A percentile compares a stretch with the other conserved stretches of the same genome.
These are phyloP conservation scores for Penicillium parvum DNA, from an alignment of 495 filamentous ascomycete species.

Conservation along the genomic window DNA sequence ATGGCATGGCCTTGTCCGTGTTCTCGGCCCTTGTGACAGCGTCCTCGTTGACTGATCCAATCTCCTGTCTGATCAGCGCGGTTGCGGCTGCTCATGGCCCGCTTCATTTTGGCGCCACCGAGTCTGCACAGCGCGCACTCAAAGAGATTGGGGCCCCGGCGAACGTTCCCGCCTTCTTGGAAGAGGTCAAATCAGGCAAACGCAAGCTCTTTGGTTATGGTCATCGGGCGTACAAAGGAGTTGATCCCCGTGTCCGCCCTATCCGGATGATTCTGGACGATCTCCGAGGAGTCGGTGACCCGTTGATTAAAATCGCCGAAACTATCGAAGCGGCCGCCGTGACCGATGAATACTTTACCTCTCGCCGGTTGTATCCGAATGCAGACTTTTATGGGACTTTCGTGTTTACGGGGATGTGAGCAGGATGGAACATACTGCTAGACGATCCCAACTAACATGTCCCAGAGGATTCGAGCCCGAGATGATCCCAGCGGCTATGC, in stretches of 20 bases:
- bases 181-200: slow-evolving; percentile 47
- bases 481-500: slow-evolving; percentile 34
- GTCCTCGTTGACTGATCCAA: slow-evolving; percentile 33
- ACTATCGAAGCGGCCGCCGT: slow-evolving; percentile 46
- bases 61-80: slow-evolving; percentile 42
- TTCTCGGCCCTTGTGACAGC: slow-evolving; percentile 32
- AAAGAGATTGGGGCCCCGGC: slow-evolving; percentile 41
- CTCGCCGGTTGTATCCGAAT: slow-evolving; percentile 48
- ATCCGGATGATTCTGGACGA: slow-evolving; percentile 46
- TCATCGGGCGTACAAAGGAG: slow-evolving; percentile 52
- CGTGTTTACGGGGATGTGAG: slow-evolving; percentile 51
- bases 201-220: slow-evolving; percentile 57
- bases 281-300: slow-evolving; percentile 33
- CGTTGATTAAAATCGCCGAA: slow-evolving; percentile 46
- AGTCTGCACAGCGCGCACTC: slow-evolving; percentile 49
- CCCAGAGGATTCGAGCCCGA: slow-evolving; percentile 32
- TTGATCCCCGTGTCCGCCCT: slow-evolving; percentile 47
- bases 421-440: no score
- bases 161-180: slow-evolving; percentile 45
- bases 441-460: neutral
- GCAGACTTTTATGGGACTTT: slow-evolving; percentile 56
- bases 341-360: slow-evolving; percentile 49
- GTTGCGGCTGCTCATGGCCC: slow-evolving; percentile 50
- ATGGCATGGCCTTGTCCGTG: slow-evolving; percentile 32
- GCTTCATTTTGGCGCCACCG: slow-evolving; percentile 56